A percentile compares a stretch with the other conserved stretches of the same genome.
phyloP scores from a whole-genome alignment of 139 green algal genomes.

The Protoeuglena noctilucae region DNA sequence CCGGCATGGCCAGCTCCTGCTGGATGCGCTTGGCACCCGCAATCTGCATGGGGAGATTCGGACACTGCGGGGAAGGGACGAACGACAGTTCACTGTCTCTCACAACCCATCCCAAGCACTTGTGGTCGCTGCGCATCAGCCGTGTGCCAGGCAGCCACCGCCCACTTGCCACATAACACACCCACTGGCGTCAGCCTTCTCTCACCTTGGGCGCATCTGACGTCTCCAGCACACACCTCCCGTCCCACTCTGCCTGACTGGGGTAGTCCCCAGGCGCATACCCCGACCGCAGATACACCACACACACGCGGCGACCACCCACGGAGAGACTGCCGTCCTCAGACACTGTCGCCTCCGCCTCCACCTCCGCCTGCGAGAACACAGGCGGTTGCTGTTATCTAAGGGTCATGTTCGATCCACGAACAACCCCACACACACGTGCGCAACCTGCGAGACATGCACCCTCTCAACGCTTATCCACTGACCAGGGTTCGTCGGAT shows the following conservation, averaged over 20 bases:
- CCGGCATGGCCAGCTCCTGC: slow-evolving; percentile 52
- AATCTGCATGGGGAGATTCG: slow-evolving; percentile 75
- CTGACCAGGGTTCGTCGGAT: slow-evolving; percentile 51
- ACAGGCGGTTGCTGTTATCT: too few relatives aligned
- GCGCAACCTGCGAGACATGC: background rate
- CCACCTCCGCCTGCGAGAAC: slow-evolving; percentile 1
- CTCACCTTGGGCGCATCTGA: slow-evolving; percentile 63
- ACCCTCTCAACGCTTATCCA: too few relatives aligned
- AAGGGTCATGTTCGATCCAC: too few relatives aligned
- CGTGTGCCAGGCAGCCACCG: too few relatives aligned
- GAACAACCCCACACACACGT: too few relatives aligned
- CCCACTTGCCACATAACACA: too few relatives aligned
- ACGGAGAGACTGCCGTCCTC: slow-evolving; percentile 18
- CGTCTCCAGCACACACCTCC: slow-evolving; percentile 54
- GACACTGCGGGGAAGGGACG: too few relatives aligned
- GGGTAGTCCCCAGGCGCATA: slow-evolving; percentile 86
- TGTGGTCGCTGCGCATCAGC: too few relatives aligned
- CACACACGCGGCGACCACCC: slow-evolving; percentile 10
- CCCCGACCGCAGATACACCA: slow-evolving; percentile 66
- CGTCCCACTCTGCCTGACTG: slow-evolving; percentile 54
- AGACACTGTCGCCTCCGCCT: background rate
- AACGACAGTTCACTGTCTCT: too few relatives aligned
- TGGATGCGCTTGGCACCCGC: slow-evolving; percentile 87
- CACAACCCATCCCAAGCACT: too few relatives aligned
- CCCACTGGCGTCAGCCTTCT: too few relatives aligned